Percentiles rank a stretch among this genome's conserved stretches.
phyloP scores from a whole-genome alignment of 768 basidiomycete genomes.

The Guyanaporus albipodus region DNA sequence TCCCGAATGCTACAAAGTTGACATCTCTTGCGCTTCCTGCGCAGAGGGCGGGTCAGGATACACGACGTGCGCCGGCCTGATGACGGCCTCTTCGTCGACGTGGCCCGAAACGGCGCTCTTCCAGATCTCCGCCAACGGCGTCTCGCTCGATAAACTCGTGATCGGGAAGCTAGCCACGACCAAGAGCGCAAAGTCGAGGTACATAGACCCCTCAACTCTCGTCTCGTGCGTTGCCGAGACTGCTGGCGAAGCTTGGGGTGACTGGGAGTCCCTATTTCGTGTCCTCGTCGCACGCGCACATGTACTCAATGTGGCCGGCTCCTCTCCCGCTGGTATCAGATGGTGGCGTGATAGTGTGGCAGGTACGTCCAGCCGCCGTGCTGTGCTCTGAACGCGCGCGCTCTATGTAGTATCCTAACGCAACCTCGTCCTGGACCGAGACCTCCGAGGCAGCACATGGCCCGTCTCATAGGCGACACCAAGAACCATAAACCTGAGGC shows the following conservation, averaged over 20 bases:
- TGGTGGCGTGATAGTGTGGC: conserved; percentile 42
- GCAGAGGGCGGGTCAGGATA: conserved; percentile 62
- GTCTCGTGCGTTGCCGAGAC: conserved; percentile 59
- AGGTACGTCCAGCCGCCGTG: no score
- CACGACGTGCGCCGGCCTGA: conserved; percentile 58
- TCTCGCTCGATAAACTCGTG: conserved; percentile 47
- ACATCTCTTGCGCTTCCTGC: not conserved
- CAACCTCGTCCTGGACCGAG: conserved; percentile 35
- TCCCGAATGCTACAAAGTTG: not conserved
- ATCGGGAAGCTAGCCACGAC: conserved; percentile 50
- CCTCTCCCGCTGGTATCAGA: conserved; percentile 13
- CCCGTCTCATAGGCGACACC: conserved; percentile 28
- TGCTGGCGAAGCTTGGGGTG: conserved; percentile 63
- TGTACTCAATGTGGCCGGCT: no score
- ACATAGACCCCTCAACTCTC: conserved; percentile 54
- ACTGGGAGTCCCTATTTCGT: conserved; percentile 25
- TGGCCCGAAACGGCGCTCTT: conserved; percentile 62
- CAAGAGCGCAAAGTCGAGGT: conserved; percentile 46
- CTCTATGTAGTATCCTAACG: conserved; percentile 35
- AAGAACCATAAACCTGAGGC: no score
- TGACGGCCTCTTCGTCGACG: conserved; percentile 51
- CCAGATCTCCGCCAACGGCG: conserved; percentile 48
- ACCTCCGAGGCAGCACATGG: conserved; percentile 38
- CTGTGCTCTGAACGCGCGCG: not conserved
- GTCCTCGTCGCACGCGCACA: not conserved